phyloP scores from a whole-genome alignment of 305 asterid genomes.

The Fraxinus floribunda region DNA sequence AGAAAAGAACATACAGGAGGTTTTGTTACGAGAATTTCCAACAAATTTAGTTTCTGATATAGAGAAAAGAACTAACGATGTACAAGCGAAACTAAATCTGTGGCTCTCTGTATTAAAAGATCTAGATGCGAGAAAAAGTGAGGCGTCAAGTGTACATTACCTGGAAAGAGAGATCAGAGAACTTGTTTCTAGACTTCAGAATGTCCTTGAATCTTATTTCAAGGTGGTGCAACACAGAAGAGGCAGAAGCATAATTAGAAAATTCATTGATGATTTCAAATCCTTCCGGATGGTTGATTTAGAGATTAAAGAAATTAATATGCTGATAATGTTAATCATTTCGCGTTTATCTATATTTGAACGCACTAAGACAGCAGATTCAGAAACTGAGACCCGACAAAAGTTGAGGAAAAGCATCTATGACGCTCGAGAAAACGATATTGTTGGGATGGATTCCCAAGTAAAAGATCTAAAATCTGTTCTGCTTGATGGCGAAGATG shows the following conservation, averaged over 20 bases:
- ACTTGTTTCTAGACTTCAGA: not conserved
- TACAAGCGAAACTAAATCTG: not conserved
- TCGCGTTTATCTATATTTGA: not conserved
- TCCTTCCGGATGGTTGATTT: not conserved
- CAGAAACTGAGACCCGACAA: not conserved
- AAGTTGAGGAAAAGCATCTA: not conserved
- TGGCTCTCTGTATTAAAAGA: not conserved
- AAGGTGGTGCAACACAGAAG: not conserved
- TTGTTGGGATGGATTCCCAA: not conserved
- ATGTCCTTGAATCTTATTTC: not conserved
- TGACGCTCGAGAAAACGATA: not conserved
- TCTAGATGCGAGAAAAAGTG: not conserved
- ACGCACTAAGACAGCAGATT: not conserved
- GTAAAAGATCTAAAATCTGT: not conserved
- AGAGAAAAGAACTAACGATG: not conserved
- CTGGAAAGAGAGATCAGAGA: not conserved
- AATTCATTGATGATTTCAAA: not conserved
- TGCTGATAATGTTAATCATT: not conserved
- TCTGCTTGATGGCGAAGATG: not conserved
- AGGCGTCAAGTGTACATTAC: not conserved
- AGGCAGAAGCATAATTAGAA: not conserved
- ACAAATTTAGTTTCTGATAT: not conserved
- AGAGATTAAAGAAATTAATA: not conserved
- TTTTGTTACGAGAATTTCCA: not conserved
- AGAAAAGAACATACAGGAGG: fast-evolving